Conservation (phyloP, 108 stramenopile species). For the Schizochytrium sp. region DNA sequence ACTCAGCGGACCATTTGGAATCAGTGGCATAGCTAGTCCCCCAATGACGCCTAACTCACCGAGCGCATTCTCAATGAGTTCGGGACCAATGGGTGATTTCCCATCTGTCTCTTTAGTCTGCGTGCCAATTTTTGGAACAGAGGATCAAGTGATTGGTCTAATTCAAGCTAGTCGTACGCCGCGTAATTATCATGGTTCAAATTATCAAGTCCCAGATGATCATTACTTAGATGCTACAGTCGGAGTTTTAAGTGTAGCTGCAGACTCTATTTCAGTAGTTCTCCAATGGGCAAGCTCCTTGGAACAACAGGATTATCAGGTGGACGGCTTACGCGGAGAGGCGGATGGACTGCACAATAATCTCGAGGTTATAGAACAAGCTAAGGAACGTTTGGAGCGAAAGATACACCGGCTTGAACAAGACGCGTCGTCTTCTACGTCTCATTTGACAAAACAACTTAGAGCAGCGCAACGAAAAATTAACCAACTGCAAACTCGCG, state of each 20-base stretch:
- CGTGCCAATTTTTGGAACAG: constrained; percentile 27
- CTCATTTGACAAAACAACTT: background rate
- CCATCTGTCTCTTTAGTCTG: background rate
- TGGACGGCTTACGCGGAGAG: background rate
- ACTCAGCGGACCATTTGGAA: background rate
- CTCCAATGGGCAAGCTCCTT: background rate
- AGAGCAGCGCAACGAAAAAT: constrained; percentile 18
- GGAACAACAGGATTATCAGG: background rate
- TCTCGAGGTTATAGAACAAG: background rate
- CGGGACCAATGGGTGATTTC: background rate
- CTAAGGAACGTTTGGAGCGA: background rate
- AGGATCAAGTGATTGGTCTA: constrained; percentile 21
- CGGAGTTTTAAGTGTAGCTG: background rate
- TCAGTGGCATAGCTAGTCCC: background rate
- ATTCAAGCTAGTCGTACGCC: constrained; percentile 40
- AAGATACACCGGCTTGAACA: background rate
- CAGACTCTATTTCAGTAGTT: constrained; percentile 16
- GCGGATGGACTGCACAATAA: background rate
- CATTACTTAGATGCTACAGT: background rate
- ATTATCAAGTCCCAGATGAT: background rate
- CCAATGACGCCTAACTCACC: background rate
- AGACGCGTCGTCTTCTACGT: background rate
- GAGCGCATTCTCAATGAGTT: background rate
- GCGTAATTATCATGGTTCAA: background rate
- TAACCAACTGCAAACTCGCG: background rate